A percentile compares a stretch with the other conserved stretches of the same genome.
These are phyloP conservation scores for Mycena sanguinolenta DNA, from an alignment of 768 basidiomycete species.

Conservation along the genomic window DNA sequence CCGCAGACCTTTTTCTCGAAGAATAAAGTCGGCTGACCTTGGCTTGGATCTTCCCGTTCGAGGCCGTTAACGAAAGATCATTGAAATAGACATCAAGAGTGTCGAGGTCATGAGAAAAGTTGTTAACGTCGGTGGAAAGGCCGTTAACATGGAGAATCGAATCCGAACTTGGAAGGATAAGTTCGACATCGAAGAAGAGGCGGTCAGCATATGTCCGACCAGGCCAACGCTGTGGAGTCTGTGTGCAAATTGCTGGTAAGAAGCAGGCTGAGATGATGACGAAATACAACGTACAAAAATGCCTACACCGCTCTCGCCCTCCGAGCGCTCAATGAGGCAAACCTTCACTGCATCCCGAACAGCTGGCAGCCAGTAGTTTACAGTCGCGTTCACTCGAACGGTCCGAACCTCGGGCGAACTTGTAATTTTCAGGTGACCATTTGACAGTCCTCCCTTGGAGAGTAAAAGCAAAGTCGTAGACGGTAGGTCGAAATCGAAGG, in stretches of 20 bases:
- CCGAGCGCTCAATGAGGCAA: constrained; percentile 45
- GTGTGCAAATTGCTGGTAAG: background rate
- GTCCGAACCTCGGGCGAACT: constrained; percentile 41
- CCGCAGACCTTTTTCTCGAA: background rate
- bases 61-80: constrained; percentile 48
- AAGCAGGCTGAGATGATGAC: background rate
- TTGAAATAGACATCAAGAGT: constrained; percentile 55
- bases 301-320: constrained; percentile 49
- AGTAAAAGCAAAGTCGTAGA: constrained; percentile 46
- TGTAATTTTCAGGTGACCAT: constrained; percentile 45
- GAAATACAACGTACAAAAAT: constrained; percentile 56
- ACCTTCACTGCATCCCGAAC: constrained; percentile 45
- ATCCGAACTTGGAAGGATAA: constrained; percentile 52
- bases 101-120: constrained; percentile 53
- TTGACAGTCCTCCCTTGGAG: constrained; percentile 42
- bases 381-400: constrained; percentile 43
- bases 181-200: constrained; percentile 51
- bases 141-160: constrained; percentile 50
- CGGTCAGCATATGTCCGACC: constrained; percentile 21
- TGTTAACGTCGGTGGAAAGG: constrained; percentile 58
- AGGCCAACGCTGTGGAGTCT: constrained; percentile 48
- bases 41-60: constrained; percentile 50
- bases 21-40: constrained; percentile 42
- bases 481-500: constrained; percentile 41
- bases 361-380: constrained; percentile 38